phyloP scores from a whole-genome alignment of 2,329 filamentous ascomycete genomes.

The Calonectria fujianensis region DNA sequence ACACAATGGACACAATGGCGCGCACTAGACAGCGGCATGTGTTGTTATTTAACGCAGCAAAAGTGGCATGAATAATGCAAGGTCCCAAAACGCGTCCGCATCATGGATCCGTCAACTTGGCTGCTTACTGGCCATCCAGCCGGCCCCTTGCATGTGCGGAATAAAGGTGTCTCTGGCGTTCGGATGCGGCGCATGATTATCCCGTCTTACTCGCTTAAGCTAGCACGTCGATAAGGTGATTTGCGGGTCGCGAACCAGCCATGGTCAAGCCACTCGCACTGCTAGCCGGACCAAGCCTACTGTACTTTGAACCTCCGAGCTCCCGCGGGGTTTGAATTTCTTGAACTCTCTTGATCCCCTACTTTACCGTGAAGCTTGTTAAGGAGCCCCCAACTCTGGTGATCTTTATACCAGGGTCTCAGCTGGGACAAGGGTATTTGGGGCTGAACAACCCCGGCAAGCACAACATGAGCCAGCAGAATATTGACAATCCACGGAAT shows the following conservation, averaged over 20 bases:
- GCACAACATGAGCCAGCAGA: background rate
- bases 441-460: background rate
- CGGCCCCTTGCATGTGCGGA: background rate
- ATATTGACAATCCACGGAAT: background rate
- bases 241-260: background rate
- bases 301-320: background rate
- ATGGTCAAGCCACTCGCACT: background rate
- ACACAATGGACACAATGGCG: conserved; percentile 3
- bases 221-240: background rate
- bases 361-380: background rate
- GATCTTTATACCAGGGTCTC: background rate
- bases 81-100: background rate
- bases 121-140: background rate
- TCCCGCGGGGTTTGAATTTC: no score
- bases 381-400: background rate
- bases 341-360: background rate
- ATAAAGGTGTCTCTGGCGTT: background rate
- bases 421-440: background rate
- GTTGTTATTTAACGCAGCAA: background rate
- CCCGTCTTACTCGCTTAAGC: conserved; percentile 17
- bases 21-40: background rate
- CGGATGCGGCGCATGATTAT: conserved; percentile 1
- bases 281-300: background rate
- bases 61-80: no score
- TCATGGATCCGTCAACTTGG: background rate